Evolutionary conservation across 2,329 filamentous ascomycete species (phyloP).

Genomic region (Pseudogymnoascus sp.): DNA sequence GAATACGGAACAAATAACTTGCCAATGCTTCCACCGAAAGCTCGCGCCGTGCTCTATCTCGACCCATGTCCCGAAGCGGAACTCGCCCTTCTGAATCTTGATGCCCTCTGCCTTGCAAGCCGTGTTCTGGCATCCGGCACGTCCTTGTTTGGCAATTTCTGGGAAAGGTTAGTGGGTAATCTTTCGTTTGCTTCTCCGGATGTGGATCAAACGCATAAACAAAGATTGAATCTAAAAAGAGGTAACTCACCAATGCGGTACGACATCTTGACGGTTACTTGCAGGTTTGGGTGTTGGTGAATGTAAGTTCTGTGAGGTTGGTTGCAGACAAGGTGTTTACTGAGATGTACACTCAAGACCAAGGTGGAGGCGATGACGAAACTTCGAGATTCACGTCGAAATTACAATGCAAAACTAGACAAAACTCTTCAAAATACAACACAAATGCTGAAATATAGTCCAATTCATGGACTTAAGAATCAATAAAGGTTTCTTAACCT

Average conservation of each 20-base stretch:
- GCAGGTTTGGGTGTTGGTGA: slow-evolving; percentile 6
- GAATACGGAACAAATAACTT: slow-evolving; percentile 26
- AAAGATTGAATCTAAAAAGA: slow-evolving; percentile 6
- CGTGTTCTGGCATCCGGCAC: slow-evolving; percentile 65
- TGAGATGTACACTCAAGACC: background rate
- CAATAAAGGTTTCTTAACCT: background rate
- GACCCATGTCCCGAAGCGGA: slow-evolving; percentile 71
- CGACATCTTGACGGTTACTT: slow-evolving; percentile 20
- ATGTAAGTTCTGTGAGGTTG: background rate
- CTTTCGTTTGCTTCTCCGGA: background rate
- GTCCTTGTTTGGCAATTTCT: slow-evolving; percentile 65
- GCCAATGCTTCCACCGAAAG: slow-evolving; percentile 87
- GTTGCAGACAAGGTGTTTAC: background rate
- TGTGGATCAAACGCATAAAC: background rate
- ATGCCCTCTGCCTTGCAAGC: slow-evolving; percentile 61
- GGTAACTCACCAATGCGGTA: slow-evolving; percentile 29
- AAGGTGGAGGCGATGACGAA: background rate
- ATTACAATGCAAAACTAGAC: background rate
- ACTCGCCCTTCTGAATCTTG: slow-evolving; percentile 72
- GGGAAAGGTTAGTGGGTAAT: slow-evolving; percentile 7
- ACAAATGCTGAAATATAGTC: background rate
- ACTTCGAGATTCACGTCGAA: background rate
- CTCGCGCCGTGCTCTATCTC: slow-evolving; percentile 49
- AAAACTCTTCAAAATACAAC: background rate
- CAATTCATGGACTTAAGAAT: background rate